phyloP scores from a whole-genome alignment of 345 rosid species.

The Fremontodendron californicum region DNA sequence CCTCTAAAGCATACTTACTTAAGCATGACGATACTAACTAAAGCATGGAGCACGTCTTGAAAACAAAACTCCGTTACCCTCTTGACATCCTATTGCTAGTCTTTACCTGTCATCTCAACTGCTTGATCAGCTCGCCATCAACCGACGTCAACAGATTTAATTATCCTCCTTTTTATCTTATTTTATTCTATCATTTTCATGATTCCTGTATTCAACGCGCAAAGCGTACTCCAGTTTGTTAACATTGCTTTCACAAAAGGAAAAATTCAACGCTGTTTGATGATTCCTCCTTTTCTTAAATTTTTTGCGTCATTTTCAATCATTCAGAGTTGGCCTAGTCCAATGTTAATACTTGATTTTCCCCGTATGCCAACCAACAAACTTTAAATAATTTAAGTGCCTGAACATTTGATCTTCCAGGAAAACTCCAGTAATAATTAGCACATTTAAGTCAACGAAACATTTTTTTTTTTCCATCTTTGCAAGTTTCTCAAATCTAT shows the following conservation, averaged over 20 bases:
- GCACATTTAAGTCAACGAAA: constrained; percentile 1
- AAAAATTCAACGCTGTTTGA: constrained; percentile 1
- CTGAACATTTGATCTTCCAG: neutral
- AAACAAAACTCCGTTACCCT: neutral
- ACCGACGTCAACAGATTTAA: neutral
- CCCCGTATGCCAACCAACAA: neutral
- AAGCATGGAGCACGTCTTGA: neutral
- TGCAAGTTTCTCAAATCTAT: constrained; percentile 4
- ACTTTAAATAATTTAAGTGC: neutral
- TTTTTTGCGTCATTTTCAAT: neutral
- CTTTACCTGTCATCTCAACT: neutral
- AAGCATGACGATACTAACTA: no score
- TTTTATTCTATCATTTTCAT: constrained; percentile 3
- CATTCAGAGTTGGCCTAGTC: neutral
- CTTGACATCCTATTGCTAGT: neutral
- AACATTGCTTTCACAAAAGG: neutral
- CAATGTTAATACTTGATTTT: neutral
- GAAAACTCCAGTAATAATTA: neutral
- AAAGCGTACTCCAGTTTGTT: neutral
- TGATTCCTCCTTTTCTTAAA: neutral
- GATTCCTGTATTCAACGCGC: neutral
- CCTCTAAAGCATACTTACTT: neutral
- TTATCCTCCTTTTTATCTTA: neutral
- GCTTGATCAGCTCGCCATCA: neutral
- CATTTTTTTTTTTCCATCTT: neutral